phyloP scores from a whole-genome alignment of 2,329 filamentous ascomycete genomes.

The Mariannaea sp. region DNA sequence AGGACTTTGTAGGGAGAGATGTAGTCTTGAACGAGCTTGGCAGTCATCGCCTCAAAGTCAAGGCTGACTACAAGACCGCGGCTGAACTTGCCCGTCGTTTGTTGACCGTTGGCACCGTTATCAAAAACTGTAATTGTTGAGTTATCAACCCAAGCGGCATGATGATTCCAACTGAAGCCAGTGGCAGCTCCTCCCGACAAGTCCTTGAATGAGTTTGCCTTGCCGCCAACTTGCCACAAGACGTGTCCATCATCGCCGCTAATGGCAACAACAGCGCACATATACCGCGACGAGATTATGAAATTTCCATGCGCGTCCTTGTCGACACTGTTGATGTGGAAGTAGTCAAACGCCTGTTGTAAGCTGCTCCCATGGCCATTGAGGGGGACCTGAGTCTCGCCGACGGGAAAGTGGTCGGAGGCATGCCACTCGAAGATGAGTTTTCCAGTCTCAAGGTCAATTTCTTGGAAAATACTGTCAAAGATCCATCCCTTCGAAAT shows the following conservation, averaged over 20 bases:
- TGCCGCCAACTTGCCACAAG: constrained; percentile 59
- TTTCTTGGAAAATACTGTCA: constrained; percentile 49
- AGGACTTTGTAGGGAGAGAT: constrained; percentile 54
- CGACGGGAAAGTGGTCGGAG: constrained; percentile 37
- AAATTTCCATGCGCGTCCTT: constrained; percentile 57
- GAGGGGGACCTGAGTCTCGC: constrained; percentile 21
- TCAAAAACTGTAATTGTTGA: constrained; percentile 52
- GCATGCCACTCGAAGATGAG: constrained; percentile 54
- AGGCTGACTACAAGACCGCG: constrained; percentile 36
- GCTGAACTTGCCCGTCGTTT: constrained; percentile 27
- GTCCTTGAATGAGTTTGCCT: constrained; percentile 46
- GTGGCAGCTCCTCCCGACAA: constrained; percentile 41
- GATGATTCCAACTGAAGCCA: constrained; percentile 56
- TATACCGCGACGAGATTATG: constrained; percentile 58
- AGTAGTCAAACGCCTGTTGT: constrained; percentile 55
- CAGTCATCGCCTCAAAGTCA: constrained; percentile 26
- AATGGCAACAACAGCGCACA: constrained; percentile 53
- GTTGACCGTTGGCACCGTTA: constrained; percentile 35
- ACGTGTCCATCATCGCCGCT: constrained; percentile 52
- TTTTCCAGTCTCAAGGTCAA: constrained; percentile 55
- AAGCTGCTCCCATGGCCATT: constrained; percentile 33
- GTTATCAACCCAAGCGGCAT: constrained; percentile 57
- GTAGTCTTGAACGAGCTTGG: constrained; percentile 48
- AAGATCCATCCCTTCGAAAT: constrained; percentile 37
- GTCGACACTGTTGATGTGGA: constrained; percentile 62